Percentiles rank a stretch among this genome's conserved stretches.
These are phyloP conservation scores for Trametes maxima DNA, from an alignment of 768 basidiomycete genomes.

Conservation along the genomic window DNA sequence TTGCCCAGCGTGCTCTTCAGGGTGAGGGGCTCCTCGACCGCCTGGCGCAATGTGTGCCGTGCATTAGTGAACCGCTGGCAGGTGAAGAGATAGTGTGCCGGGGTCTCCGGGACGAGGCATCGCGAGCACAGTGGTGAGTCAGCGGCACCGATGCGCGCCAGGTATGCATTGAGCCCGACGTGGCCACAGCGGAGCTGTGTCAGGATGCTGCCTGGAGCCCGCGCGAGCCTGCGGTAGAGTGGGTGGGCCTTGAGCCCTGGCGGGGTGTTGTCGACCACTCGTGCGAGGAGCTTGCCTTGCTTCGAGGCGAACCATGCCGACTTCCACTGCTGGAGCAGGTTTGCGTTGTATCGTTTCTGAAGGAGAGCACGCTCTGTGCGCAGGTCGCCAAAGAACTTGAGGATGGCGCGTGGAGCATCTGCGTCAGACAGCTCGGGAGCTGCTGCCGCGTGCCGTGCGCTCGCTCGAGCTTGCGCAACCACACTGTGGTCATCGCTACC, in stretches of 20 bases:
- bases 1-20: neutral
- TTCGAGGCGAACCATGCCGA: neutral
- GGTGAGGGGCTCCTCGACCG: neutral
- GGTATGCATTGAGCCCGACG: neutral
- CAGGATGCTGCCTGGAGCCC: neutral
- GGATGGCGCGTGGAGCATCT: neutral
- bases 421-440: neutral
- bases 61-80: neutral
- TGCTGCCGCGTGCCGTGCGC: neutral
- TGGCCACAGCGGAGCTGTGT: slow-evolving; percentile 2
- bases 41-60: neutral
- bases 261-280: neutral
- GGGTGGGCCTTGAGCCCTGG: neutral
- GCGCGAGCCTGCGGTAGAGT: neutral
- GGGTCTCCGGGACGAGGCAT: neutral
- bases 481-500: neutral
- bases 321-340: neutral
- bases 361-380: neutral
- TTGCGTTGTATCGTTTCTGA: neutral
- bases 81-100: neutral
- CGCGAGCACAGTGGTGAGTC: neutral
- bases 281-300: slow-evolving; percentile 1
- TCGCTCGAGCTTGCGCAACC: neutral
- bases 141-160: neutral
- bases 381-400: neutral